Evolutionary conservation across 2,329 filamentous ascomycete species (phyloP).

Genomic region (Helotiales sp.): DNA sequence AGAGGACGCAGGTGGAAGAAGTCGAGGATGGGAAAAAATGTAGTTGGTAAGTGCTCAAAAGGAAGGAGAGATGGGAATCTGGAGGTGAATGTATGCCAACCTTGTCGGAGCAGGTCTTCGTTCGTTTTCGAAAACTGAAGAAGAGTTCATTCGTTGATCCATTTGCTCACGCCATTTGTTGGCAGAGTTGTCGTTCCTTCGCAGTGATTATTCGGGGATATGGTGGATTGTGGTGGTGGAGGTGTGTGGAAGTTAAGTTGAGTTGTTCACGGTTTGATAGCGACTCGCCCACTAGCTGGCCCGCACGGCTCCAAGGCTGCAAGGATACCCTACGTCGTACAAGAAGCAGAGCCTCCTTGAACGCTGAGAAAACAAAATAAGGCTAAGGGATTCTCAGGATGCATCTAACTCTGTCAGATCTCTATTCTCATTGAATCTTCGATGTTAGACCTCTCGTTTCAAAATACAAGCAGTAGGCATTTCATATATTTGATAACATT

Average conservation of each 20-base stretch:
- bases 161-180: conserved; percentile 28
- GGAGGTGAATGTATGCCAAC: conserved; percentile 18
- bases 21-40: conserved; percentile 9
- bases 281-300: background rate
- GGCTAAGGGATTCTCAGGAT: no score
- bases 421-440: no score
- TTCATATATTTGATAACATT: no score
- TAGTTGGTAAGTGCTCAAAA: conserved; percentile 1
- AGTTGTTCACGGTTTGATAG: background rate
- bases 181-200: conserved; percentile 19
- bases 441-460: no score
- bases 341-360: no score
- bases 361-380: no score
- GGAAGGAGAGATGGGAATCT: conserved; percentile 18
- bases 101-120: conserved; percentile 22
- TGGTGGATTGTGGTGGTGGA: no score
- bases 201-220: background rate
- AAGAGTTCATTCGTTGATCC: conserved; percentile 29
- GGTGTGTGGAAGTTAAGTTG: background rate
- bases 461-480: no score
- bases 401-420: no score
- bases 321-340: no score
- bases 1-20: conserved; percentile 9
- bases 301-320: no score
- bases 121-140: conserved; percentile 23